phyloP scores from a whole-genome alignment of 768 basidiomycete species.

The Suillus variegatus region DNA sequence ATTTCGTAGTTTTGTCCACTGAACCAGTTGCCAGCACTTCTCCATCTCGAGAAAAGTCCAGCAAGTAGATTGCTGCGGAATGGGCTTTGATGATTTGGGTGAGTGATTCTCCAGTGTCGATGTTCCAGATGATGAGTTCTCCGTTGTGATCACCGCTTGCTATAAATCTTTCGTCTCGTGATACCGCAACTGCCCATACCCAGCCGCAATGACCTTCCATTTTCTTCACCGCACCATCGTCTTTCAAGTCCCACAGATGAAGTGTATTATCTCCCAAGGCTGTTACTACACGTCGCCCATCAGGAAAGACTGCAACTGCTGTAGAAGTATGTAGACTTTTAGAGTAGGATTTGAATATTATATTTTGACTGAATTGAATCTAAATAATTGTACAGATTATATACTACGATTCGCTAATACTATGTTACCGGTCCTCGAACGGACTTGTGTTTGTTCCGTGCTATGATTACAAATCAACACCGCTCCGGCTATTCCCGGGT shows the following conservation, averaged over 20 bases:
- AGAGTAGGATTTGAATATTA: too few species aligned
- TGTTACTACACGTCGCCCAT: not conserved
- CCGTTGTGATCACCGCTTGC: not conserved
- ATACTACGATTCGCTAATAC: too few species aligned
- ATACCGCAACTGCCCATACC: not conserved
- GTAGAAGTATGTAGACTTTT: too few species aligned
- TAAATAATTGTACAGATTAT: too few species aligned
- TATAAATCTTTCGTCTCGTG: not conserved
- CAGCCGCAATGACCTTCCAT: not conserved
- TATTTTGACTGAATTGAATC: too few species aligned
- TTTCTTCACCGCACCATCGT: not conserved
- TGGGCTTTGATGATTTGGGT: not conserved
- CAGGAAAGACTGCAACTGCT: not conserved
- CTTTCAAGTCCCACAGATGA: conserved; percentile 1
- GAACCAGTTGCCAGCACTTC: not conserved
- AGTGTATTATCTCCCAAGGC: not conserved
- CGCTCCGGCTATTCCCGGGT: too few species aligned
- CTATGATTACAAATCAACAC: too few species aligned
- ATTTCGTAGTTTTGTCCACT: not conserved
- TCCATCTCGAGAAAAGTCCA: not conserved
- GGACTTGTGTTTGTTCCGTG: too few species aligned
- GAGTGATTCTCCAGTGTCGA: not conserved
- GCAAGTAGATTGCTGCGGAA: not conserved
- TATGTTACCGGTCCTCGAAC: too few species aligned
- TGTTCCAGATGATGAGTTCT: not conserved